A percentile compares a stretch with the other conserved stretches of the same genome.
Evolutionary conservation across 495 filamentous ascomycete genomes (phyloP).

Genomic region (Aspergillus panamensis): DNA sequence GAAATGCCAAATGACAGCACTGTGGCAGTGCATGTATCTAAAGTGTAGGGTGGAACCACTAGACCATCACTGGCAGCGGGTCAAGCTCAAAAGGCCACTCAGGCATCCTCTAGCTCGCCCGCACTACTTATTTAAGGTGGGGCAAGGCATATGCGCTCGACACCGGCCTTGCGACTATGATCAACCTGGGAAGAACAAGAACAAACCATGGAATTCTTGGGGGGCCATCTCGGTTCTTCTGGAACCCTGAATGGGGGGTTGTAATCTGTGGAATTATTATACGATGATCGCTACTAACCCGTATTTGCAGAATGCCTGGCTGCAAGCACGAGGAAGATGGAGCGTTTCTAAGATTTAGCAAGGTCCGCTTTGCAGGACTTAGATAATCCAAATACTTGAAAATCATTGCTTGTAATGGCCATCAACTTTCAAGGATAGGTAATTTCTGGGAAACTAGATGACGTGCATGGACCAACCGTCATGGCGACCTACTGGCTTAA

Average conservation of each 20-base stretch:
- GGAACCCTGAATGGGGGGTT: constrained; percentile 7
- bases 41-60: constrained; percentile 23
- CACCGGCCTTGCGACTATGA: constrained; percentile 1
- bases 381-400: neutral
- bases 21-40: constrained; percentile 49
- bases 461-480: too few relatives aligned
- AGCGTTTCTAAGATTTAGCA: too few relatives aligned
- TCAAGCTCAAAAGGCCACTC: constrained; percentile 21
- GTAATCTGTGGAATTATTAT: neutral
- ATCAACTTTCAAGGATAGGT: too few relatives aligned
- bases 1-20: constrained; percentile 38
- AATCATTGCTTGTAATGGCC: neutral
- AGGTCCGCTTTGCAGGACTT: neutral
- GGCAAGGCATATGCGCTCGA: constrained; percentile 12
- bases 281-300: neutral
- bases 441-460: too few relatives aligned
- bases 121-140: constrained; percentile 14
- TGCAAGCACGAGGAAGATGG: neutral
- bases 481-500: neutral
- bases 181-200: neutral
- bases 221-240: constrained; percentile 6
- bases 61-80: constrained; percentile 19
- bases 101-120: too few relatives aligned
- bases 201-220: constrained; percentile 9
- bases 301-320: neutral